phyloP scores from a whole-genome alignment of 2,329 filamentous ascomycete genomes.

The Escovopsis sp. region DNA sequence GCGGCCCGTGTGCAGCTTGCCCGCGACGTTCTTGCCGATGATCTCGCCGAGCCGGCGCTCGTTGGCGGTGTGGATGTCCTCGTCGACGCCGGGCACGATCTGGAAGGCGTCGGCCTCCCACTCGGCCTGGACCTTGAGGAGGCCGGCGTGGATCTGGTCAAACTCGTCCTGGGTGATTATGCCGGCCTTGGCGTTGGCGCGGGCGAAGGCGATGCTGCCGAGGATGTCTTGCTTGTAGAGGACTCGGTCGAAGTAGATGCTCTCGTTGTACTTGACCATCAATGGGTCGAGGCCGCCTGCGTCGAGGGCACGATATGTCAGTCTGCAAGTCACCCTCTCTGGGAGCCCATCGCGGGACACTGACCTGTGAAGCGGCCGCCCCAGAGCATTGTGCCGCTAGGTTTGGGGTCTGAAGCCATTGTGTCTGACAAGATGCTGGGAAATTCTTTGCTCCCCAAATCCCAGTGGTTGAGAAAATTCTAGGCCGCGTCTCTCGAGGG shows the following conservation, averaged over 20 bases:
- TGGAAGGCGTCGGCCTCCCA: slow-evolving; percentile 36
- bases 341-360: slow-evolving; percentile 5
- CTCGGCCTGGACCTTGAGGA: slow-evolving; percentile 41
- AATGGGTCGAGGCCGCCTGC: slow-evolving; percentile 68
- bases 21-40: slow-evolving; percentile 70
- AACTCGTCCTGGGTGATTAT: slow-evolving; percentile 65
- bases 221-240: slow-evolving; percentile 71
- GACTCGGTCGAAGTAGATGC: slow-evolving; percentile 61
- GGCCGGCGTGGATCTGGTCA: slow-evolving; percentile 54
- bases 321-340: neutral
- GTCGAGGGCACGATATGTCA: neutral
- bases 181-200: slow-evolving; percentile 60
- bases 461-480: too few species aligned
- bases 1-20: slow-evolving; percentile 79
- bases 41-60: slow-evolving; percentile 65
- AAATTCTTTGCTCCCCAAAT: neutral
- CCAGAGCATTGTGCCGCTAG: slow-evolving; percentile 22
- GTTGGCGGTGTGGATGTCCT: slow-evolving; percentile 54
- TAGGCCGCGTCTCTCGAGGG: too few species aligned
- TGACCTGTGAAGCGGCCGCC: slow-evolving; percentile 37
- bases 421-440: neutral
- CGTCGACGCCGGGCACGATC: slow-evolving; percentile 38
- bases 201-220: slow-evolving; percentile 67
- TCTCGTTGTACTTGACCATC: slow-evolving; percentile 76
- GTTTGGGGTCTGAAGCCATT: slow-evolving; percentile 17